Conservation (phyloP, 2,329 filamentous ascomycete genomes). For the Penicillium crustosum region DNA sequence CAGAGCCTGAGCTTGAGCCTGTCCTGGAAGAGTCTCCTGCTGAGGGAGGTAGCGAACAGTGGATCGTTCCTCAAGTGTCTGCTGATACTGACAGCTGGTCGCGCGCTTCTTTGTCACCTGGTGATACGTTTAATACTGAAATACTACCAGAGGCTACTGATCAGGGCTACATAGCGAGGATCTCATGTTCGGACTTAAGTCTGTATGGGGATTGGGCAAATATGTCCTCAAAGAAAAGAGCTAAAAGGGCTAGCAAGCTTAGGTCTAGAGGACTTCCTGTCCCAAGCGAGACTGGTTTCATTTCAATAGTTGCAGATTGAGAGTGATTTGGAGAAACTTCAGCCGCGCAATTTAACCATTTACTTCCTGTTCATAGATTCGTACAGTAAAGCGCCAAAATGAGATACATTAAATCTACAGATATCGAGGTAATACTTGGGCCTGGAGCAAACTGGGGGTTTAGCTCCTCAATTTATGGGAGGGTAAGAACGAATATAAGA, state of each 20-base stretch:
- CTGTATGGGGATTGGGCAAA: not conserved
- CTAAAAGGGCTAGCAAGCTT: not conserved
- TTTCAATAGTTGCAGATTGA: not conserved
- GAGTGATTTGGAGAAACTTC: not conserved
- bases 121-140: not conserved
- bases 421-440: no score
- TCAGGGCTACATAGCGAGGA: not conserved
- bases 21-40: not conserved
- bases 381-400: not conserved
- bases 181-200: not conserved
- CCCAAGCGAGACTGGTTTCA: not conserved
- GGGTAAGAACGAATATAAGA: no score
- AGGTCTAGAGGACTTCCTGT: not conserved
- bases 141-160: not conserved
- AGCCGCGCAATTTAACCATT: not conserved
- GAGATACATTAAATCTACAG: no score
- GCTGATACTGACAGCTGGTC: not conserved
- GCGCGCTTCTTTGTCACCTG: not conserved
- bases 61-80: not conserved
- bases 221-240: not conserved
- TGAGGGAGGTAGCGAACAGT: not conserved
- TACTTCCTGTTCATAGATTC: not conserved
- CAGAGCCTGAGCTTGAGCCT: not conserved
- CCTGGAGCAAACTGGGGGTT: no score
- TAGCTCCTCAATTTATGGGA: no score